Conservation (phyloP, 345 rosid species). For the Cardamine chenopodiifolia region DNA sequence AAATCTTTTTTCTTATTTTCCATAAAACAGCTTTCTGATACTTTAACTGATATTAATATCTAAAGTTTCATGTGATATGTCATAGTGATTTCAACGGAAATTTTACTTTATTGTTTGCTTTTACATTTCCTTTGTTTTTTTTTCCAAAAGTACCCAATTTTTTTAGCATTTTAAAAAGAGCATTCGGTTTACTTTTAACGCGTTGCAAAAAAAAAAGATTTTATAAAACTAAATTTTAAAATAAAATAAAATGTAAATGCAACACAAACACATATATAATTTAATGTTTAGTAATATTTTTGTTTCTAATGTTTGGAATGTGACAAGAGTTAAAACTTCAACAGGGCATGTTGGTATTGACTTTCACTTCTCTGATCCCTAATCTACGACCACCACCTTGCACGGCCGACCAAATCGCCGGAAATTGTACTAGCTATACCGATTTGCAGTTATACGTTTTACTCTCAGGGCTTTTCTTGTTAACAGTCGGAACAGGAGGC, state of each 20-base stretch:
- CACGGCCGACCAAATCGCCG: constrained; percentile 8
- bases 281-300: not conserved
- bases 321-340: constrained; percentile 4
- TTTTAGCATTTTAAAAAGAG: not conserved
- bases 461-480: constrained; percentile 49
- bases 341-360: constrained; percentile 75
- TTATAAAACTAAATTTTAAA: too few relatives aligned
- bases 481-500: constrained; percentile 73
- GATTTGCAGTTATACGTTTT: constrained; percentile 51
- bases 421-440: constrained; percentile 46
- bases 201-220: not conserved
- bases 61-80: not conserved
- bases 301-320: not conserved
- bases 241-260: not conserved
- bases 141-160: not conserved
- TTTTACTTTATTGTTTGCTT: not conserved
- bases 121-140: not conserved
- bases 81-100: not conserved
- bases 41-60: not conserved
- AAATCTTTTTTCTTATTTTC: constrained; percentile 4
- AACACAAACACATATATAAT: not conserved
- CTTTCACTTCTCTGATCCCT: constrained; percentile 71
- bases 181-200: not conserved
- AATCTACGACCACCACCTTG: constrained; percentile 73
- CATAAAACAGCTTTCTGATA: not conserved